These are phyloP conservation scores for Castanea sativa DNA, from an alignment of 306 rosid species.

Conservation along the genomic window DNA sequence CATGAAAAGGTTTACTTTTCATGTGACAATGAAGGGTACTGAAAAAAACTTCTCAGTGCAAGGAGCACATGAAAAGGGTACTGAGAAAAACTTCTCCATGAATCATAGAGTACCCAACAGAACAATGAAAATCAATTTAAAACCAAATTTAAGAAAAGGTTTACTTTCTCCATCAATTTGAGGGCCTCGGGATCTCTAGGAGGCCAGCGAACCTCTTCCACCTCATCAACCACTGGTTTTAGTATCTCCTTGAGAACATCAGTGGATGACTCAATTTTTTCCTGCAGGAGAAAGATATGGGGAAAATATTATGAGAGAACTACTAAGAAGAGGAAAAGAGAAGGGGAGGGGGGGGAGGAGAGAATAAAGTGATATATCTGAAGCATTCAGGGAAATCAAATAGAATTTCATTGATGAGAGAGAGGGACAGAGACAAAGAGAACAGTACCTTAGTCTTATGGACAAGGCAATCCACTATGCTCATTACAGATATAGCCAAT, in stretches of 20 bases:
- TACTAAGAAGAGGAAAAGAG: neutral
- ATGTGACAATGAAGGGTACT: too few species aligned
- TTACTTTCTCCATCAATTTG: constrained; percentile 64
- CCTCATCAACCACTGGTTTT: constrained; percentile 72
- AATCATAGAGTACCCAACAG: neutral
- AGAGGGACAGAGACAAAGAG: constrained; percentile 17
- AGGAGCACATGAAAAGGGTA: neutral
- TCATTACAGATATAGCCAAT: constrained; percentile 75
- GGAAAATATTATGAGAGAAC: neutral
- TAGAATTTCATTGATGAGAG: neutral
- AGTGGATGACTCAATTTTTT: constrained; percentile 86
- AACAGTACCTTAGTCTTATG: constrained; percentile 70
- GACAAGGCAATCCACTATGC: constrained; percentile 68
- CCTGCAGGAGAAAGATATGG: constrained; percentile 38
- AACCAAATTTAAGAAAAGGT: constrained; percentile 5
- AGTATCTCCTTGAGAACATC: constrained; percentile 79
- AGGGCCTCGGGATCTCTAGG: constrained; percentile 78
- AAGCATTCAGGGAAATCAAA: constrained; percentile 19
- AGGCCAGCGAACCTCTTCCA: constrained; percentile 85
- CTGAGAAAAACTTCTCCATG: neutral
- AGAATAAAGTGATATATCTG: neutral
- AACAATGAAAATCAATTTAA: neutral
- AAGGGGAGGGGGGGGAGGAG: neutral
- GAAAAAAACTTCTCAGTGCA: too few species aligned
- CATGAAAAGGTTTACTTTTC: neutral